Percentiles rank a stretch among this genome's conserved stretches.
Conservation (phyloP, 2,329 filamentous ascomycete genomes). For the Corynespora cassiicola region DNA sequence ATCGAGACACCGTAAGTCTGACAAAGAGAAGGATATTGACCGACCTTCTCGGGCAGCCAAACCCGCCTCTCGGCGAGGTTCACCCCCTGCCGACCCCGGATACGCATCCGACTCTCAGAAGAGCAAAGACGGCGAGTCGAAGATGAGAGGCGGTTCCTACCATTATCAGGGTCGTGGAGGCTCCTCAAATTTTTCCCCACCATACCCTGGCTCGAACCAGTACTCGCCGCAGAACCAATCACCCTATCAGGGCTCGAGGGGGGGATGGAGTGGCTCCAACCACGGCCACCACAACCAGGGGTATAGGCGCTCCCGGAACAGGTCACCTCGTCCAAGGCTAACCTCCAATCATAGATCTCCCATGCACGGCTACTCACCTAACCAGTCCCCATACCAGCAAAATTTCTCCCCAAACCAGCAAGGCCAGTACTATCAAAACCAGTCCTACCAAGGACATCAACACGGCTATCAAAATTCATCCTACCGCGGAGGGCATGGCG, state of each 20-base stretch:
- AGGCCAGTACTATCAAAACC: constrained; percentile 61
- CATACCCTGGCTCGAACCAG: constrained; percentile 63
- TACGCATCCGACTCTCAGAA: constrained; percentile 39
- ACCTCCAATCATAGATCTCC: constrained; percentile 49
- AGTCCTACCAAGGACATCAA: constrained; percentile 63
- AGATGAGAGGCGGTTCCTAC: constrained; percentile 45
- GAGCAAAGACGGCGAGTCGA: constrained; percentile 30
- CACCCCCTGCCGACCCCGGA: constrained; percentile 33
- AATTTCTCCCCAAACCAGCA: constrained; percentile 44
- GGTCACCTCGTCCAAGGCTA: too few species aligned
- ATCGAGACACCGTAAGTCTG: constrained; percentile 19
- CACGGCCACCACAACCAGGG: constrained; percentile 56
- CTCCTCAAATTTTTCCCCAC: constrained; percentile 60
- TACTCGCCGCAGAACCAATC: constrained; percentile 68
- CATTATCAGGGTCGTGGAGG: constrained; percentile 45
- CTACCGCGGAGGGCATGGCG: constrained; percentile 59
- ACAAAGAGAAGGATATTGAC: constrained; percentile 21
- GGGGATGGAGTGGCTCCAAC: constrained; percentile 60
- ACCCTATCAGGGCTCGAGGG: constrained; percentile 63
- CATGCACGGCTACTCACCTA: constrained; percentile 64
- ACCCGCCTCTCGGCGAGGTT: constrained; percentile 29
- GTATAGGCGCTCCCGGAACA: too few species aligned
- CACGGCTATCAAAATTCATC: constrained; percentile 57
- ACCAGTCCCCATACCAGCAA: constrained; percentile 60
- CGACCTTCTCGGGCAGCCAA: constrained; percentile 19